Conservation (phyloP, 1,284 basidiomycete genomes). For the Cryptococcus sp. region DNA sequence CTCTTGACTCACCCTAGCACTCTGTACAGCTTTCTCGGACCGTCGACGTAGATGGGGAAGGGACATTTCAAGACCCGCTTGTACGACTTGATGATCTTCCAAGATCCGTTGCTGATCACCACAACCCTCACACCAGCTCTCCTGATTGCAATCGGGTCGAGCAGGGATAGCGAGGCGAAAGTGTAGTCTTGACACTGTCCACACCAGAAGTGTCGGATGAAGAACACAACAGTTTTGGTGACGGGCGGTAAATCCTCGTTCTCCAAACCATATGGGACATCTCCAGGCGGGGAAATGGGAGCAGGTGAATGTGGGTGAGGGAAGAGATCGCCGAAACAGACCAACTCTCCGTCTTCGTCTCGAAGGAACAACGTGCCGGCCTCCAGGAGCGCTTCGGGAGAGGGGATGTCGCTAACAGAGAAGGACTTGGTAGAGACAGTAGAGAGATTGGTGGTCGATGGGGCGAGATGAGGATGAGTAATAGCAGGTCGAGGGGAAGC, state of each 20-base stretch:
- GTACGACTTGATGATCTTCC: constrained; percentile 45
- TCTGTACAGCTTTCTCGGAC: constrained; percentile 36
- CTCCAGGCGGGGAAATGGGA: background rate
- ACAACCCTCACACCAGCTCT: constrained; percentile 35
- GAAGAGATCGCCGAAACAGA: constrained; percentile 38
- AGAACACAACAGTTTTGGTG: constrained; percentile 38
- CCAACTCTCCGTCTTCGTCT: constrained; percentile 34
- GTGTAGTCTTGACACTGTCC: constrained; percentile 46
- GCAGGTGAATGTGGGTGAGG: constrained; percentile 8
- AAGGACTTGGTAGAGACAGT: constrained; percentile 9
- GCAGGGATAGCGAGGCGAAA: constrained; percentile 31
- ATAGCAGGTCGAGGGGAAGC: too few relatives aligned
- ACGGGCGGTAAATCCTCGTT: constrained; percentile 1
- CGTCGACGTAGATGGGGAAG: constrained; percentile 45
- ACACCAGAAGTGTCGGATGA: constrained; percentile 45
- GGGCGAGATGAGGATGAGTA: too few relatives aligned
- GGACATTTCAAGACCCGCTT: constrained; percentile 41
- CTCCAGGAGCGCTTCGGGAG: constrained; percentile 28
- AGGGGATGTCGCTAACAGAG: constrained; percentile 25
- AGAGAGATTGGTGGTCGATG: too few relatives aligned
- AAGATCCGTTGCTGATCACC: constrained; percentile 41
- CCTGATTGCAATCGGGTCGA: constrained; percentile 35
- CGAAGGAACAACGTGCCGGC: constrained; percentile 34
- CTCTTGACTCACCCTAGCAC: constrained; percentile 31
- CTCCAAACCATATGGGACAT: background rate